Percentiles rank a stretch among this genome's conserved stretches.
Evolutionary conservation across 2,329 filamentous ascomycete genomes (phyloP).

Genomic region (Colletotrichum plurivorum): DNA sequence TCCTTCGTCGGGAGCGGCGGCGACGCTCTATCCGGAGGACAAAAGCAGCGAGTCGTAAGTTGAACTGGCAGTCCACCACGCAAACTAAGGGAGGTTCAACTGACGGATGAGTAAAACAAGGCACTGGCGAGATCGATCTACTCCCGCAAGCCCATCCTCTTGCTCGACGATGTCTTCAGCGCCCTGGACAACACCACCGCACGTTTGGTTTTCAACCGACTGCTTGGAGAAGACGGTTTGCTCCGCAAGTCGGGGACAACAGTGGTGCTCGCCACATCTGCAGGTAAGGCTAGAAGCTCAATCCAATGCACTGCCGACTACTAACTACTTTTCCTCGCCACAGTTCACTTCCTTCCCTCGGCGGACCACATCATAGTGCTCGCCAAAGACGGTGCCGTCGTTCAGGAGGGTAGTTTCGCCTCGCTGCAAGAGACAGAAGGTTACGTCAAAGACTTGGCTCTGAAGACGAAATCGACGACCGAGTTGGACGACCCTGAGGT

Average conservation of each 20-base stretch:
- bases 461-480: not conserved
- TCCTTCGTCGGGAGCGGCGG: not conserved
- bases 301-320: not conserved
- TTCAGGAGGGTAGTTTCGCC: not conserved
- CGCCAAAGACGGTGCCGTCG: not conserved
- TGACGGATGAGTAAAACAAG: not conserved
- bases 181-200: not conserved
- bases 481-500: not conserved
- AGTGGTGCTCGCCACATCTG: not conserved
- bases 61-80: not conserved
- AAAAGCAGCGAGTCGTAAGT: conserved; percentile 5
- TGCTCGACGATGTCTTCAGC: not conserved
- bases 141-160: not conserved
- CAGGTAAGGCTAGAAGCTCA: not conserved
- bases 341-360: not conserved
- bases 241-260: not conserved
- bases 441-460: not conserved
- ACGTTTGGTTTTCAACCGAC: not conserved
- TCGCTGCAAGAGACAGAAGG: not conserved
- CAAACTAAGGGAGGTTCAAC: not conserved
- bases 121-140: conserved; percentile 6
- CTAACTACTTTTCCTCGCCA: not conserved
- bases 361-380: not conserved
- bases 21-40: not conserved
- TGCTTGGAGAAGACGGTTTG: not conserved